Percentiles rank a stretch among this genome's conserved stretches.
Conservation (phyloP, 176 grass and related monocot species). For the Avena sativa region DNA sequence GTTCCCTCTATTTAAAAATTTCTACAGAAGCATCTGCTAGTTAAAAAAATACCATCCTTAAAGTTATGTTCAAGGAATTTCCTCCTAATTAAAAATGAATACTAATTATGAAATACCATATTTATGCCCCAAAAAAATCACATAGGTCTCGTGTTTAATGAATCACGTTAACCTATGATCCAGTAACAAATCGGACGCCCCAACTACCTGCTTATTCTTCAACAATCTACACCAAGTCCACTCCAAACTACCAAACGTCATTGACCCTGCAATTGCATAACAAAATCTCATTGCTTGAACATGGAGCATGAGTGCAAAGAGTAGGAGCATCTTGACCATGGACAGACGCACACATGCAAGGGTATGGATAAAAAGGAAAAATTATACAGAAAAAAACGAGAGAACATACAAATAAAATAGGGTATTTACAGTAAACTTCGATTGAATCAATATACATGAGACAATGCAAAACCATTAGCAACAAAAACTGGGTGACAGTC, state of each 20-base stretch:
- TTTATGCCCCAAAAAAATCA: background rate
- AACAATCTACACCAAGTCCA: background rate
- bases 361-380: background rate
- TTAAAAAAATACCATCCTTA: background rate
- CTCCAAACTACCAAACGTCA: background rate
- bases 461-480: no score
- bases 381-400: no score
- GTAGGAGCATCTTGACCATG: background rate
- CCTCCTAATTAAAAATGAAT: background rate
- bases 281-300: background rate
- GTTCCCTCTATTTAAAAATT: background rate
- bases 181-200: background rate
- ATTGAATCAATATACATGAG: no score
- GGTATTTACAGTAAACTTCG: no score
- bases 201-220: background rate
- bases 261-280: background rate
- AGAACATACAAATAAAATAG: no score
- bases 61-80: background rate
- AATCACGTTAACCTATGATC: background rate
- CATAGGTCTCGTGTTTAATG: background rate
- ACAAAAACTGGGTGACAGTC: no score
- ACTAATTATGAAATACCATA: background rate
- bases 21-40: background rate
- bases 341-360: background rate
- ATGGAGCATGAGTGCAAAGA: background rate